Conservation (phyloP, 2,329 filamentous ascomycete species). For the Hawksworthiomyces lignivorus region DNA sequence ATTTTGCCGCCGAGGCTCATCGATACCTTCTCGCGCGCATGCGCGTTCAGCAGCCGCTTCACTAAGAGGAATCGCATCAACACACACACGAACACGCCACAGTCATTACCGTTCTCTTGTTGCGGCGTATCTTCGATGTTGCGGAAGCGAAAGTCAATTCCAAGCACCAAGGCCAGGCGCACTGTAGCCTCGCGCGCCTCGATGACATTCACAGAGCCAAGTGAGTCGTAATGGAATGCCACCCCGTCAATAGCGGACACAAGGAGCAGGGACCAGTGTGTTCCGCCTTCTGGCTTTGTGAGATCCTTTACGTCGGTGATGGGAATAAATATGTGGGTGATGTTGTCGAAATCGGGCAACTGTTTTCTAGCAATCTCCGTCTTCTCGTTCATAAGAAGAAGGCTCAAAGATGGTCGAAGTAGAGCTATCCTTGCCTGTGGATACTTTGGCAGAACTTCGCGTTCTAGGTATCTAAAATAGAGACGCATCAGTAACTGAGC, state of each 20-base stretch:
- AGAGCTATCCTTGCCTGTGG: constrained; percentile 82
- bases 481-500: no score
- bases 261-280: constrained; percentile 89
- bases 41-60: constrained; percentile 70
- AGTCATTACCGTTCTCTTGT: constrained; percentile 88
- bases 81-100: constrained; percentile 91
- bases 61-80: constrained; percentile 91
- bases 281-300: constrained; percentile 74
- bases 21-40: constrained; percentile 76
- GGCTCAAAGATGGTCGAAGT: constrained; percentile 87
- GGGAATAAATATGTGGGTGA: constrained; percentile 90
- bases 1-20: constrained; percentile 88
- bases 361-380: constrained; percentile 17
- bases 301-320: constrained; percentile 83
- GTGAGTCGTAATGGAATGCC: constrained; percentile 93
- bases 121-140: constrained; percentile 80
- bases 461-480: constrained; percentile 81
- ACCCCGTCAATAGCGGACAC: constrained; percentile 83
- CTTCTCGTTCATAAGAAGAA: constrained; percentile 69
- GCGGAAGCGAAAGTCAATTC: constrained; percentile 62
- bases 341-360: constrained; percentile 70
- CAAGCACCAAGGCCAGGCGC: constrained; percentile 63
- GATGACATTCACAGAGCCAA: constrained; percentile 65
- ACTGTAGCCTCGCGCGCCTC: constrained; percentile 64
- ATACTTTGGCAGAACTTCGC: constrained; percentile 72